Percentiles rank a stretch among this genome's conserved stretches.
Conservation (phyloP, 768 basidiomycete genomes). For the Boletus bicolor region DNA sequence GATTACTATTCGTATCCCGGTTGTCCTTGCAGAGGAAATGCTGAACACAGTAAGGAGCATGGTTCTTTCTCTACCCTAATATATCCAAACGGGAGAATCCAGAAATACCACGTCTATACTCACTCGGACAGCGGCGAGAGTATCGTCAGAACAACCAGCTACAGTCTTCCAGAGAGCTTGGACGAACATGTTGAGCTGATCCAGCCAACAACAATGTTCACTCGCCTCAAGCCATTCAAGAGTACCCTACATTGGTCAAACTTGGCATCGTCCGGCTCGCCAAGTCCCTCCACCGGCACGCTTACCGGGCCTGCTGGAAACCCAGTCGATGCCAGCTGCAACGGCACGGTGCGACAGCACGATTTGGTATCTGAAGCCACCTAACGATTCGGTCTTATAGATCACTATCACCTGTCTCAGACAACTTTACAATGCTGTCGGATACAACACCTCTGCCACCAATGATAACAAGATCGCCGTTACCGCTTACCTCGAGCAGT, state of each 20-base stretch:
- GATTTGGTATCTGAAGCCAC: not conserved
- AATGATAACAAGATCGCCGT: constrained; percentile 52
- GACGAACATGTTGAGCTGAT: constrained; percentile 62
- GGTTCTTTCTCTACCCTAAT: not conserved
- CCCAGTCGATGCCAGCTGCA: constrained; percentile 48
- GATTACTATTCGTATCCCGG: constrained; percentile 57
- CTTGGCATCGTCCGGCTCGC: not conserved
- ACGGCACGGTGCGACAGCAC: constrained; percentile 26
- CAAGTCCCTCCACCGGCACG: constrained; percentile 5
- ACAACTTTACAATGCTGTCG: constrained; percentile 53
- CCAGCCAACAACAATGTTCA: constrained; percentile 72
- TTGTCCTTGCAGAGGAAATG: constrained; percentile 63
- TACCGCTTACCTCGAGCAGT: constrained; percentile 52
- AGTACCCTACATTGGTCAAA: constrained; percentile 38
- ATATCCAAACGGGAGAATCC: not conserved
- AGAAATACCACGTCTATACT: constrained; percentile 65
- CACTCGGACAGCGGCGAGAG: constrained; percentile 50
- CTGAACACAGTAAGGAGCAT: constrained; percentile 54
- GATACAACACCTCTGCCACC: constrained; percentile 41
- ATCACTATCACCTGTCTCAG: constrained; percentile 54
- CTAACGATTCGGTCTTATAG: constrained; percentile 3
- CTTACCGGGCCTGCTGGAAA: constrained; percentile 33
- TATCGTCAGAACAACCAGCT: constrained; percentile 63
- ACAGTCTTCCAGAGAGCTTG: constrained; percentile 60
- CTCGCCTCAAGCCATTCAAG: constrained; percentile 41